Evolutionary conservation across 2,329 filamentous ascomycete genomes (phyloP).

Genomic region (Monilinia polystroma): DNA sequence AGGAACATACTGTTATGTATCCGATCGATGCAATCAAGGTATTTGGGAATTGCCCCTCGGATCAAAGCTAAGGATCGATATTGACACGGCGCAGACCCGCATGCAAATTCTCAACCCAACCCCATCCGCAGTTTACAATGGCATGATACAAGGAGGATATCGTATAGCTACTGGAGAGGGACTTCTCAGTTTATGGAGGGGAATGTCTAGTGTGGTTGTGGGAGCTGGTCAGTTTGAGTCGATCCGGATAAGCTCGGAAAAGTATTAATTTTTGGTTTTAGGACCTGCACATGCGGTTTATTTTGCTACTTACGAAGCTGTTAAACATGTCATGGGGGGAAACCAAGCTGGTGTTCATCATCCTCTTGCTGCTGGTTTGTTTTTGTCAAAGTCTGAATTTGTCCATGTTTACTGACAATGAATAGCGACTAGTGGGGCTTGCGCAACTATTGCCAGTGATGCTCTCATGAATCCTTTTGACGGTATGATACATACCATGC

Average conservation of each 20-base stretch:
- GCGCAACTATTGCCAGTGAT: slow-evolving; percentile 94
- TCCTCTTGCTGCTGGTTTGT: slow-evolving; percentile 83
- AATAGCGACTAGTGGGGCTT: slow-evolving; percentile 84
- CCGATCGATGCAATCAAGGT: slow-evolving; percentile 98
- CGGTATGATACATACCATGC: slow-evolving; percentile 53
- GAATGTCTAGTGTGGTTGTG: slow-evolving; percentile 92
- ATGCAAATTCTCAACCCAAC: slow-evolving; percentile 95
- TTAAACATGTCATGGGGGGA: slow-evolving; percentile 94
- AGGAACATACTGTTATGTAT: slow-evolving; percentile 99
- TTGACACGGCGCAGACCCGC: slow-evolving; percentile 65
- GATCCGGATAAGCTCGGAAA: slow-evolving; percentile 14
- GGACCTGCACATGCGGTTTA: slow-evolving; percentile 97
- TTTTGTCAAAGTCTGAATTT: slow-evolving; percentile 15
- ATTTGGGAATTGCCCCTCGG: slow-evolving; percentile 23
- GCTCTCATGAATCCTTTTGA: slow-evolving; percentile 99
- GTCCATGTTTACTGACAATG: slow-evolving; percentile 40
- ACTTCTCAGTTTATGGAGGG: slow-evolving; percentile 88
- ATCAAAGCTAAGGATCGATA: slow-evolving; percentile 9
- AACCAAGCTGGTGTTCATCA: slow-evolving; percentile 87
- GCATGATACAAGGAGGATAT: slow-evolving; percentile 87
- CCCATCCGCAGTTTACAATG: slow-evolving; percentile 77
- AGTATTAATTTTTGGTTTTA: slow-evolving; percentile 45
- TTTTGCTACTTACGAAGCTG: slow-evolving; percentile 95
- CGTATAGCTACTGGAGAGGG: slow-evolving; percentile 91
- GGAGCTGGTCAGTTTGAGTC: slow-evolving; percentile 71